Conservation (phyloP, 2,329 filamentous ascomycete genomes). For the Knoxdaviesia capensis region DNA sequence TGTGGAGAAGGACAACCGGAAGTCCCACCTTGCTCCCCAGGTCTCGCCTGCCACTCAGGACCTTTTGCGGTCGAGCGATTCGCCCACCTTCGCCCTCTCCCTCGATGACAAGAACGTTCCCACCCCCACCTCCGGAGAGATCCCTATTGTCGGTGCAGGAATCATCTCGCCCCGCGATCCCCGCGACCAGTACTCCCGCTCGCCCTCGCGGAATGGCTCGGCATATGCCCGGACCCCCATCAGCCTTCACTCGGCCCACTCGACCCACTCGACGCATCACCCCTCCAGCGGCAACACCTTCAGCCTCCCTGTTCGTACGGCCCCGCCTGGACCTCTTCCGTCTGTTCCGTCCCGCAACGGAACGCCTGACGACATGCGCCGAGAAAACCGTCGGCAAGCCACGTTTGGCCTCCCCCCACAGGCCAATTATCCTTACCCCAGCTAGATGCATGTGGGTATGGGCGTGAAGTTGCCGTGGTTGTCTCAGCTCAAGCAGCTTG, state of each 20-base stretch:
- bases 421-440: slow-evolving; percentile 6
- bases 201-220: slow-evolving; percentile 28
- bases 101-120: slow-evolving; percentile 23
- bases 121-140: slow-evolving; percentile 53
- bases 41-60: slow-evolving; percentile 61
- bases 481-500: too few relatives aligned
- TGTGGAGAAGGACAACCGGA: slow-evolving; percentile 89
- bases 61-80: slow-evolving; percentile 45
- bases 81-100: slow-evolving; percentile 23
- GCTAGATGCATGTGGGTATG: too few relatives aligned
- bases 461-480: too few relatives aligned
- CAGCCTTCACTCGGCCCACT: slow-evolving; percentile 12
- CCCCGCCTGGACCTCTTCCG: slow-evolving; percentile 37
- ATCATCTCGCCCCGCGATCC: slow-evolving; percentile 34
- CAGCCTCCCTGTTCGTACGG: slow-evolving; percentile 42
- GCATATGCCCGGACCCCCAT: slow-evolving; percentile 20
- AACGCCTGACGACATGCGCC: slow-evolving; percentile 30
- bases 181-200: slow-evolving; percentile 20
- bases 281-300: slow-evolving; percentile 30
- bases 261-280: slow-evolving; percentile 8
- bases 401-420: slow-evolving; percentile 28
- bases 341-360: slow-evolving; percentile 33
- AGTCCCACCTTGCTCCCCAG: slow-evolving; percentile 74
- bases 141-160: slow-evolving; percentile 39
- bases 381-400: slow-evolving; percentile 31